Percentiles rank a stretch among this genome's conserved stretches.
Evolutionary conservation across 2,329 filamentous ascomycete species (phyloP).

Genomic region (Aspergillus sp.): DNA sequence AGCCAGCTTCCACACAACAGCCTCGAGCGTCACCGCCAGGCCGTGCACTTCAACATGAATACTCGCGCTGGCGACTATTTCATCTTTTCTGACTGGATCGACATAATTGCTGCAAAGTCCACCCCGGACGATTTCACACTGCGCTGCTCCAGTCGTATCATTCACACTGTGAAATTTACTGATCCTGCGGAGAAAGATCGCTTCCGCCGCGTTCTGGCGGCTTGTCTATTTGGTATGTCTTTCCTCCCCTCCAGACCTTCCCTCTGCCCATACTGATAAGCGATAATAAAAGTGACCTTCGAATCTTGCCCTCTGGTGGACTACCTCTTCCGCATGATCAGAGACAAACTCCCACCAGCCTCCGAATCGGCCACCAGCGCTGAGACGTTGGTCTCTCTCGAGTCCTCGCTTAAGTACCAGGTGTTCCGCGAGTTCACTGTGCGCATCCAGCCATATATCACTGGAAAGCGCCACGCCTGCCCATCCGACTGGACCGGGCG

Average conservation of each 20-base stretch:
- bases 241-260: background rate
- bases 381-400: constrained; percentile 9
- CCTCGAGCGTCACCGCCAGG: constrained; percentile 39
- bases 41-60: constrained; percentile 30
- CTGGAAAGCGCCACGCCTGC: constrained; percentile 31
- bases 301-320: constrained; percentile 26
- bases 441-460: constrained; percentile 13
- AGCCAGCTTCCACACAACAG: constrained; percentile 29
- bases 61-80: constrained; percentile 33
- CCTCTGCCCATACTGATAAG: constrained; percentile 5
- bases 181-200: constrained; percentile 30
- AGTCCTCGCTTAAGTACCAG: constrained; percentile 25
- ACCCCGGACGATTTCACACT: constrained; percentile 9
- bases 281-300: constrained; percentile 22
- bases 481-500: constrained; percentile 33
- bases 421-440: constrained; percentile 25
- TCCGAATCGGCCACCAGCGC: background rate
- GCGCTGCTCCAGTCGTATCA: constrained; percentile 26
- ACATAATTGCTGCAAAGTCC: constrained; percentile 14
- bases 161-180: constrained; percentile 24
- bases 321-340: constrained; percentile 37
- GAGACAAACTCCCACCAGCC: constrained; percentile 29
- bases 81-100: constrained; percentile 32
- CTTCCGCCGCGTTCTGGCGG: constrained; percentile 35
- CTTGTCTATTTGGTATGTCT: constrained; percentile 31